These are phyloP conservation scores for Lepidium aucheri DNA, from an alignment of 345 rosid species.

Conservation along the genomic window DNA sequence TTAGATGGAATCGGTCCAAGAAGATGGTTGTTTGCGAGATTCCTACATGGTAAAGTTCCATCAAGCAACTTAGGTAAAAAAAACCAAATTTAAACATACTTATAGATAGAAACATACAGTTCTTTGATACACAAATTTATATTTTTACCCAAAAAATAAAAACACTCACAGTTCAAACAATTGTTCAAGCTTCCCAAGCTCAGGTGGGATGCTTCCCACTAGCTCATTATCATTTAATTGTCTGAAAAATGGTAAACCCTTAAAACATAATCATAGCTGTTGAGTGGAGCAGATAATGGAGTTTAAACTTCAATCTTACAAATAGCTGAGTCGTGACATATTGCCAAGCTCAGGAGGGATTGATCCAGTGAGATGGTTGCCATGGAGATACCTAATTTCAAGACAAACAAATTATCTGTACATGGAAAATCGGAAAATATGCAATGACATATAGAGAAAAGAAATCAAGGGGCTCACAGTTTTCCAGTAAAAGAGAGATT, in stretches of 20 bases:
- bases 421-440: background rate
- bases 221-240: slow-evolving; percentile 75
- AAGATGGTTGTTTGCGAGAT: slow-evolving; percentile 75
- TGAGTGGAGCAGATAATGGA: background rate
- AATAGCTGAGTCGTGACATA: slow-evolving; percentile 88
- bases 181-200: slow-evolving; percentile 87
- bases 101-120: slow-evolving; percentile 38
- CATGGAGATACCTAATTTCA: slow-evolving; percentile 68
- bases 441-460: background rate
- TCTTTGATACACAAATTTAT: slow-evolving; percentile 17
- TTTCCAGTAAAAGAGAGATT: slow-evolving; percentile 85
- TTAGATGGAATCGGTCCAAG: slow-evolving; percentile 78
- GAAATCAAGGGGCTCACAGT: slow-evolving; percentile 38
- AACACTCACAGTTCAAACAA: slow-evolving; percentile 78
- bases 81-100: background rate
- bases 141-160: no score
- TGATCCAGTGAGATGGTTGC: slow-evolving; percentile 75
- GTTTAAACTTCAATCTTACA: slow-evolving; percentile 38
- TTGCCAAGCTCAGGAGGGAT: slow-evolving; percentile 96
- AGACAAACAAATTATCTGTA: background rate
- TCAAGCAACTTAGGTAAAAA: background rate
- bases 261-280: background rate
- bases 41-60: slow-evolving; percentile 34
- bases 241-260: slow-evolving; percentile 29
- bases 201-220: slow-evolving; percentile 72